Percentiles rank a stretch among this genome's conserved stretches.
phyloP scores from a whole-genome alignment of 148 eudicot species.

The Cornus suecica region DNA sequence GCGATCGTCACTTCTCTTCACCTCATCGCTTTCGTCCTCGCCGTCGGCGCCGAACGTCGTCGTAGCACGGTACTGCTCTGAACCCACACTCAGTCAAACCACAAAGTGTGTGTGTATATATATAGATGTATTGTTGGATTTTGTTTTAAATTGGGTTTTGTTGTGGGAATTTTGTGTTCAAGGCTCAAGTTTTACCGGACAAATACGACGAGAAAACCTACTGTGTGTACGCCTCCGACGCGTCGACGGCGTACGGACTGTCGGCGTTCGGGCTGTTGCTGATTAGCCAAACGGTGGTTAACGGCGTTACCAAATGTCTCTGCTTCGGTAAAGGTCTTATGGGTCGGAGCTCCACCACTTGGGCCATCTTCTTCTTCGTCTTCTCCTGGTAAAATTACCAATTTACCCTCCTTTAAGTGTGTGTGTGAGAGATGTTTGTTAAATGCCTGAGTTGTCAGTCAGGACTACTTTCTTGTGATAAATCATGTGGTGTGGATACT shows the following conservation, averaged over 20 bases:
- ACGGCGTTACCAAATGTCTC: constrained; percentile 83
- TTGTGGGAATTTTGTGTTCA: background rate
- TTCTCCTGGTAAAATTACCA: constrained; percentile 68
- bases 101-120: background rate
- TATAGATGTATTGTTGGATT: background rate
- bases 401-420: constrained; percentile 4
- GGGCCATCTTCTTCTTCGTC: constrained; percentile 65
- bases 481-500: background rate
- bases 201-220: constrained; percentile 76
- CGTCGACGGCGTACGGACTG: constrained; percentile 83
- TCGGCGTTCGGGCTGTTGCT: constrained; percentile 77
- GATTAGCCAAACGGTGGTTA: constrained; percentile 64
- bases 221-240: constrained; percentile 79
- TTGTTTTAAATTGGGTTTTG: background rate
- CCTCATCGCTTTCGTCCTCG: constrained; percentile 85
- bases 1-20: constrained; percentile 58
- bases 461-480: background rate
- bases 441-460: background rate
- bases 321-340: constrained; percentile 85
- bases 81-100: background rate
- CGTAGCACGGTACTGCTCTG: constrained; percentile 61
- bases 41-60: constrained; percentile 94
- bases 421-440: no score
- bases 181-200: constrained; percentile 76
- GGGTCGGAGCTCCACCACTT: constrained; percentile 48